These are phyloP conservation scores for Zoysia matrella DNA, from an alignment of 202 grass and related monocot species.

Conservation along the genomic window DNA sequence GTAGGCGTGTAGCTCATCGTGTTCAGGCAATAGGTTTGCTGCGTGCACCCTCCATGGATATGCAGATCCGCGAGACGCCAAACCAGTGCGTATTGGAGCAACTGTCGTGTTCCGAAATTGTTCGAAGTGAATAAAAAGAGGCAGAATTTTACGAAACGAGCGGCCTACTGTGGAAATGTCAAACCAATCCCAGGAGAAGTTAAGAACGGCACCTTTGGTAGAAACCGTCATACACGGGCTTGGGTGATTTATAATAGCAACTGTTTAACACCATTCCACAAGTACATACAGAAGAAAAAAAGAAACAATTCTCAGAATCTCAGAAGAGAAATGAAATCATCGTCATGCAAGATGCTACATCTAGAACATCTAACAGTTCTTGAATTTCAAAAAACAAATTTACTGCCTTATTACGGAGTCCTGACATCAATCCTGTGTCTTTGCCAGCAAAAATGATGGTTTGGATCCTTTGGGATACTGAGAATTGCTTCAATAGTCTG, in stretches of 20 bases:
- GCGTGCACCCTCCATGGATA: background rate
- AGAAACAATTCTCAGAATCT: background rate
- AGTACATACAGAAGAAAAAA: background rate
- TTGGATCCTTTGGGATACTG: background rate
- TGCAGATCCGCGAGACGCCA: background rate
- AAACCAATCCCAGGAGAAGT: too few species aligned
- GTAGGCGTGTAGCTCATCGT: background rate
- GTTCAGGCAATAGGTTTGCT: background rate
- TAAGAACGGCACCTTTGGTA: background rate
- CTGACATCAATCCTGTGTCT: constrained; percentile 33
- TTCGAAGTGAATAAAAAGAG: too few species aligned
- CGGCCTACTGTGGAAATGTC: too few species aligned
- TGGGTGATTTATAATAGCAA: background rate
- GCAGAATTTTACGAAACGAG: too few species aligned
- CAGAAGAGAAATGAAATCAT: background rate
- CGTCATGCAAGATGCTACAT: background rate
- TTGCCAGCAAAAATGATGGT: constrained; percentile 38
- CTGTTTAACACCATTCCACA: background rate
- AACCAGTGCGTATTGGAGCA: too few species aligned
- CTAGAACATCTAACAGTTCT: background rate
- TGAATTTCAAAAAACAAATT: constrained; percentile 25
- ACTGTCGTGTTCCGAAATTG: too few species aligned
- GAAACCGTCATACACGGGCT: too few species aligned
- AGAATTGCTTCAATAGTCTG: constrained; percentile 26
- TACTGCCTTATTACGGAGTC: constrained; percentile 43